phyloP scores from a whole-genome alignment of 1,284 basidiomycete species.

The Coriolopsis trogii region DNA sequence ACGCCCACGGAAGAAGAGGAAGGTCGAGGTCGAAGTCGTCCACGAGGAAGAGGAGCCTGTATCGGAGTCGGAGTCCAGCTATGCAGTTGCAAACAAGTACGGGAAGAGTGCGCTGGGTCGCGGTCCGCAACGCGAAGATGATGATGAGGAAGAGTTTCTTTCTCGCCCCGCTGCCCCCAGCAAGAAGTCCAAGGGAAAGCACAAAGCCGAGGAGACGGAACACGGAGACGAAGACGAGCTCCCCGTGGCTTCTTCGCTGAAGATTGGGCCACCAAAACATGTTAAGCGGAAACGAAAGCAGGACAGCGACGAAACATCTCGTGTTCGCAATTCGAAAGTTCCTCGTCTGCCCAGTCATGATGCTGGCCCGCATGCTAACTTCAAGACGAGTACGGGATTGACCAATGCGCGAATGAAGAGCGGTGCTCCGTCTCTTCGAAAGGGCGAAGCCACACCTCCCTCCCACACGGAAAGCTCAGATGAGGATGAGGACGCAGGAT shows the following conservation, averaged over 20 bases:
- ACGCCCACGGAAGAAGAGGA: constrained; percentile 20
- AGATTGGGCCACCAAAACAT: too few relatives aligned
- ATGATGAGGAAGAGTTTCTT: not conserved
- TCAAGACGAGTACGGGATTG: too few relatives aligned
- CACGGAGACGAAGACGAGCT: constrained; percentile 17
- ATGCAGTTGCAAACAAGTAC: not conserved
- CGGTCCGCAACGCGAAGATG: not conserved
- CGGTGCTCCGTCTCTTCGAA: too few relatives aligned
- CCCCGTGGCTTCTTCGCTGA: too few relatives aligned
- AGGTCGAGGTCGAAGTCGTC: constrained; percentile 16
- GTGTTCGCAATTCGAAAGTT: not conserved
- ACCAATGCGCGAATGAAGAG: too few relatives aligned
- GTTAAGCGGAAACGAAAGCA: constrained; percentile 14
- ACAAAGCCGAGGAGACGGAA: not conserved
- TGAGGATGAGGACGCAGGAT: not conserved
- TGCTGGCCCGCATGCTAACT: too few relatives aligned
- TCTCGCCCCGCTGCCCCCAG: not conserved
- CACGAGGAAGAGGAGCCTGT: not conserved
- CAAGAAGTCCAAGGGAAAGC: constrained; percentile 2
- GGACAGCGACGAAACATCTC: not conserved
- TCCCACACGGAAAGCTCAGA: too few relatives aligned
- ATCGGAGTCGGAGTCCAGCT: not conserved
- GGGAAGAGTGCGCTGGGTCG: not conserved
- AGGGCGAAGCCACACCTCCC: too few relatives aligned
- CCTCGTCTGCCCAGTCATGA: too few relatives aligned